Evolutionary conservation across 345 rosid genomes (phyloP).

Genomic region (Dovyalis caffra): DNA sequence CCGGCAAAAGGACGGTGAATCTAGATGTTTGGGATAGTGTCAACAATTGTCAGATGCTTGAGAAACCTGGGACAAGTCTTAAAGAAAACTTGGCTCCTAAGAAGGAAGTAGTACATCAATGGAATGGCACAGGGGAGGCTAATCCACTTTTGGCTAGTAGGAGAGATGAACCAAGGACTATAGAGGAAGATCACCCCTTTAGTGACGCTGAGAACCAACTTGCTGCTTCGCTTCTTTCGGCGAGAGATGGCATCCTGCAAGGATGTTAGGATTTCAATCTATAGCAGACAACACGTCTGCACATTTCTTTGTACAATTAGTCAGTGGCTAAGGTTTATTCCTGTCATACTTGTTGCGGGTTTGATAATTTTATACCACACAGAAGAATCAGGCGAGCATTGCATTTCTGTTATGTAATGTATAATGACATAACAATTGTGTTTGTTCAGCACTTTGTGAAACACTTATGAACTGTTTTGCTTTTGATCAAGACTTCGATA

Average conservation of each 20-base stretch:
- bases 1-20: background rate
- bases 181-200: conserved; percentile 55
- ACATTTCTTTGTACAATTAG: background rate
- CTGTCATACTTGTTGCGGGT: background rate
- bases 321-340: background rate
- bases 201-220: conserved; percentile 25
- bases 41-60: background rate
- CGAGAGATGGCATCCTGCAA: conserved; percentile 34
- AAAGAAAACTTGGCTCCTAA: conserved; percentile 42
- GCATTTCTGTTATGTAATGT: background rate
- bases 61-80: conserved; percentile 27
- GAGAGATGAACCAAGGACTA: conserved; percentile 15
- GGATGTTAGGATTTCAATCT: conserved; percentile 18
- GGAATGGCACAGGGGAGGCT: conserved; percentile 35
- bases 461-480: background rate
- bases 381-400: background rate
- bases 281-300: conserved; percentile 3
- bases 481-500: background rate
- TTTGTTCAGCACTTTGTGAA: background rate
- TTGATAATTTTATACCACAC: background rate
- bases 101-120: conserved; percentile 30
- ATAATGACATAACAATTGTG: background rate
- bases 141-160: conserved; percentile 39
- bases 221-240: conserved; percentile 35
- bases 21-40: conserved; percentile 1